Evolutionary conservation across 305 asterid species (phyloP).

Genomic region (Ruellia speciosa): DNA sequence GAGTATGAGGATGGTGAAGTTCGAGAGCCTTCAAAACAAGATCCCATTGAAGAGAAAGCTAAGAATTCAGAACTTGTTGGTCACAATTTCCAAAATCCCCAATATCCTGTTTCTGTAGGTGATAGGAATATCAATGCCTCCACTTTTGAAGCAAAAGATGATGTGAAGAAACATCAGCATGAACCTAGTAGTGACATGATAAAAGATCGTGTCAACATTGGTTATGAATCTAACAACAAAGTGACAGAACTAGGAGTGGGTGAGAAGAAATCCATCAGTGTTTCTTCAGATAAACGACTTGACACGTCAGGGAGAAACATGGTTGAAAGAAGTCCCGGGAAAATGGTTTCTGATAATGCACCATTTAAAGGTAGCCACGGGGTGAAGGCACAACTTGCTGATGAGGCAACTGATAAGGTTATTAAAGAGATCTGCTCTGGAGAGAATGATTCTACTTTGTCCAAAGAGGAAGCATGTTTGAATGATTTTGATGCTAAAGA

Average conservation of each 20-base stretch:
- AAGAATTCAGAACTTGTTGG: conserved; percentile 22
- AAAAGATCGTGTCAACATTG: conserved; percentile 24
- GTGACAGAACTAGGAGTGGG: conserved; percentile 28
- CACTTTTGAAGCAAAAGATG: conserved; percentile 26
- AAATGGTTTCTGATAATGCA: conserved; percentile 25
- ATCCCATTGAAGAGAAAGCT: conserved; percentile 24
- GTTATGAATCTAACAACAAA: conserved; percentile 26
- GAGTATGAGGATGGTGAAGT: conserved; percentile 90
- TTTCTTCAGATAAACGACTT: conserved; percentile 21
- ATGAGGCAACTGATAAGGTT: conserved; percentile 30
- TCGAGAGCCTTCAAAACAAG: conserved; percentile 39
- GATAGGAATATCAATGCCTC: conserved; percentile 21
- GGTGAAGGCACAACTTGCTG: conserved; percentile 25
- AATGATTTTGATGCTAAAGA: conserved; percentile 37
- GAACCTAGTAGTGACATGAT: conserved; percentile 24
- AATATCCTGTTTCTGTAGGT: conserved; percentile 24
- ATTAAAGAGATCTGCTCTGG: conserved; percentile 28
- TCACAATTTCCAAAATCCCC: conserved; percentile 22
- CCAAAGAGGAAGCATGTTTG: conserved; percentile 36
- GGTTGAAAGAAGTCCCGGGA: too few species aligned
- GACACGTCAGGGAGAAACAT: conserved; percentile 28
- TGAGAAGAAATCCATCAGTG: conserved; percentile 25
- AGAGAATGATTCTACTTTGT: conserved; percentile 30
- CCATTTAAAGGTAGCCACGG: conserved; percentile 29
- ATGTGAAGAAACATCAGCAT: conserved; percentile 22